A percentile compares a stretch with the other conserved stretches of the same genome.
Conservation (phyloP, 768 basidiomycete species). For the Cyathus striatus region DNA sequence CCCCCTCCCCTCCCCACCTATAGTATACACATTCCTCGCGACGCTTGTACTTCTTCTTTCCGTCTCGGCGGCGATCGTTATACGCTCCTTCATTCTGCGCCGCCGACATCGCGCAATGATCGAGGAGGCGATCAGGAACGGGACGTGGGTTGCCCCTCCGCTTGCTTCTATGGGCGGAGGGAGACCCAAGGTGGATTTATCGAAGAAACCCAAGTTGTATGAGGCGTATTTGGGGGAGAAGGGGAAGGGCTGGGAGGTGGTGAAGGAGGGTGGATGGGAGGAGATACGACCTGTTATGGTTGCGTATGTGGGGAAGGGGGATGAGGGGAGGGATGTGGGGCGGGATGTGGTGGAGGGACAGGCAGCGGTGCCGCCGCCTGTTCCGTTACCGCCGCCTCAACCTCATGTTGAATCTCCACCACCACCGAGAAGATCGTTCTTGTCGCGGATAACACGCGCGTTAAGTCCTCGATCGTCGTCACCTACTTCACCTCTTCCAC, state of each 20-base stretch:
- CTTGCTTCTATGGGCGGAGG: constrained; percentile 11
- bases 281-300: constrained; percentile 12
- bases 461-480: not conserved
- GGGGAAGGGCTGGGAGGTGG: not conserved
- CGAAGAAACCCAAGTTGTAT: constrained; percentile 43
- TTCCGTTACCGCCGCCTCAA: not conserved
- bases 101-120: constrained; percentile 53
- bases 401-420: not conserved
- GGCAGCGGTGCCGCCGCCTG: constrained; percentile 4
- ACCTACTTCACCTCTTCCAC: constrained; percentile 1
- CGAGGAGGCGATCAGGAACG: constrained; percentile 61
- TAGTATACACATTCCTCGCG: constrained; percentile 51
- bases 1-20: not conserved
- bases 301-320: constrained; percentile 5
- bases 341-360: constrained; percentile 1
- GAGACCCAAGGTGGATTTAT: constrained; percentile 27
- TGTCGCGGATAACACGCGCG: not conserved
- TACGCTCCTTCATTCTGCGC: constrained; percentile 61
- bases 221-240: constrained; percentile 32
- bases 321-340: not conserved
- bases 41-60: constrained; percentile 64
- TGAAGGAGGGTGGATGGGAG: constrained; percentile 10
- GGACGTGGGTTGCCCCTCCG: constrained; percentile 49
- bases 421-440: not conserved
- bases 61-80: constrained; percentile 63